Percentiles rank a stretch among this genome's conserved stretches.
phyloP scores from a whole-genome alignment of 2,329 filamentous ascomycete species.

The Neonectria ditissima region DNA sequence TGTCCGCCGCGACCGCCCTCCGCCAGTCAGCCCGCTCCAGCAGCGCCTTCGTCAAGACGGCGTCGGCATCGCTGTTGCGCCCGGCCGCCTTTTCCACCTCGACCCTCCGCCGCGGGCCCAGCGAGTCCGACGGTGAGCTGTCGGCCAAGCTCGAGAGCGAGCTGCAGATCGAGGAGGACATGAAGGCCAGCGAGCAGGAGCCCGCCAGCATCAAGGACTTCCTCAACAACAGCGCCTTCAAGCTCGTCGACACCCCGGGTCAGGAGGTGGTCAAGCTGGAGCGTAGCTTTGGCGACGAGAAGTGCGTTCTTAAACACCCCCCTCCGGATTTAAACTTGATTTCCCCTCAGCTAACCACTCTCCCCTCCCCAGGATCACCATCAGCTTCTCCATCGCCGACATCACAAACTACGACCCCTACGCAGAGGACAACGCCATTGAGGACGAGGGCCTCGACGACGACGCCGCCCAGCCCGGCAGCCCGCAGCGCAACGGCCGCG shows the following conservation, averaged over 20 bases:
- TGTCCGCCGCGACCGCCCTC: conserved; percentile 63
- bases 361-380: conserved; percentile 52
- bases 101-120: conserved; percentile 51
- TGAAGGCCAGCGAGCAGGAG: conserved; percentile 77
- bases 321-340: no score
- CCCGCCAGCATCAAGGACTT: conserved; percentile 88
- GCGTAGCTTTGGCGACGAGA: conserved; percentile 87
- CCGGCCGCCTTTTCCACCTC: conserved; percentile 61
- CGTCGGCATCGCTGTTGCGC: conserved; percentile 45
- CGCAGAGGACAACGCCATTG: conserved; percentile 53
- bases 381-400: conserved; percentile 58
- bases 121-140: conserved; percentile 80
- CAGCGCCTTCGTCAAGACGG: conserved; percentile 61
- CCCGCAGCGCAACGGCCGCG: conserved; percentile 63
- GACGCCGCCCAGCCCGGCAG: conserved; percentile 63
- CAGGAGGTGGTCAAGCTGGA: conserved; percentile 89
- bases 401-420: conserved; percentile 56
- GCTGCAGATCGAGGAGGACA: conserved; percentile 84
- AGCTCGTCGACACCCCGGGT: conserved; percentile 84
- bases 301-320: conserved; percentile 68
- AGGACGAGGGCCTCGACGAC: conserved; percentile 55
- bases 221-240: conserved; percentile 84
- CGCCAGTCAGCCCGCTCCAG: conserved; percentile 64
- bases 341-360: conserved; percentile 27
- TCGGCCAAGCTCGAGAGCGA: conserved; percentile 87